phyloP scores from a whole-genome alignment of 2,329 filamentous ascomycete species.

The Colletotrichum echinochloae region DNA sequence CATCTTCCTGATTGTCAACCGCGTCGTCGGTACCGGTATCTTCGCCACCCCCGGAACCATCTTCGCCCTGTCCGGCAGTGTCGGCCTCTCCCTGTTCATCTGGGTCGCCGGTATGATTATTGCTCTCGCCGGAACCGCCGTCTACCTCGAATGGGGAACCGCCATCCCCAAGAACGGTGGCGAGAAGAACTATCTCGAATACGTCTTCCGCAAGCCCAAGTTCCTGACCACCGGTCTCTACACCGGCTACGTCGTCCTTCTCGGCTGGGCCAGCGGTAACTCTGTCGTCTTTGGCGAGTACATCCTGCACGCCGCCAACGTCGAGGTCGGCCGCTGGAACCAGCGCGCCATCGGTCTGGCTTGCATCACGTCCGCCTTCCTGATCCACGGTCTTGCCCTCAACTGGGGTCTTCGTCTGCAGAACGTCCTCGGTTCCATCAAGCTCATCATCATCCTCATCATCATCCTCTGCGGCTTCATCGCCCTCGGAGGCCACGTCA shows the following conservation, averaged over 20 bases:
- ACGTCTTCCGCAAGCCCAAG: conserved; percentile 69
- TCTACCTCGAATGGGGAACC: conserved; percentile 75
- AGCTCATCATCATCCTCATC: conserved; percentile 73
- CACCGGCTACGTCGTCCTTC: conserved; percentile 70
- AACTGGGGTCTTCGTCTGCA: conserved; percentile 77
- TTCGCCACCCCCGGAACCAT: conserved; percentile 73
- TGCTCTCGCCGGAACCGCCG: conserved; percentile 70
- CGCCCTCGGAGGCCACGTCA: conserved; percentile 70
- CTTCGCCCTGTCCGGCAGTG: conserved; percentile 66
- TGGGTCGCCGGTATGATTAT: conserved; percentile 74
- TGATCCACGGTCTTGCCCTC: conserved; percentile 73
- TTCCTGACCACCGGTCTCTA: conserved; percentile 73
- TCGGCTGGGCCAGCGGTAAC: conserved; percentile 75
- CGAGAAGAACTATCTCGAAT: conserved; percentile 77
- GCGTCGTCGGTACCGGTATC: conserved; percentile 75
- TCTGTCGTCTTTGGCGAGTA: conserved; percentile 79
- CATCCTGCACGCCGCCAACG: conserved; percentile 72
- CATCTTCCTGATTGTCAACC: conserved; percentile 72
- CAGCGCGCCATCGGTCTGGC: conserved; percentile 75
- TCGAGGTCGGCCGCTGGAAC: conserved; percentile 74
- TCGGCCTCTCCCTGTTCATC: conserved; percentile 72
- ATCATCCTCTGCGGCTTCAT: conserved; percentile 73
- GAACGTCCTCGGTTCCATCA: conserved; percentile 74
- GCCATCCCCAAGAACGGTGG: conserved; percentile 73
- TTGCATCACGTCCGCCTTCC: conserved; percentile 72